Conservation (phyloP, 2,329 filamentous ascomycete species). For the Lasiodiplodia theobromae region DNA sequence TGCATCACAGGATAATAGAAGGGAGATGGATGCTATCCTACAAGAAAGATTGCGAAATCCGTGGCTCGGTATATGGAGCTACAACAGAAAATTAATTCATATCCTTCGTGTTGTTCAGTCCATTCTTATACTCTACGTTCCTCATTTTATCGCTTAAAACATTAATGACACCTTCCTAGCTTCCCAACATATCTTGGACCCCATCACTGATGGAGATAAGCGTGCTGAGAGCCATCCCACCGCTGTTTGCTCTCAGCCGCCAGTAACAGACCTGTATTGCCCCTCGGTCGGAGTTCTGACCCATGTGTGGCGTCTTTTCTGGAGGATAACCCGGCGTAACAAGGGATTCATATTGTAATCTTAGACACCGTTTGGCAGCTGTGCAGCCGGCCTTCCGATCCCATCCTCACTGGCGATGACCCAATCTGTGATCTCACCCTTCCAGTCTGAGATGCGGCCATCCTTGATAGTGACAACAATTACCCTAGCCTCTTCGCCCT, state of each 20-base stretch:
- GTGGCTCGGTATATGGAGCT: not conserved
- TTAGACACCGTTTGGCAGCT: constrained; percentile 25
- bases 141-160: not conserved
- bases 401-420: constrained; percentile 34
- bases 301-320: not conserved
- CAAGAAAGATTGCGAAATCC: not conserved
- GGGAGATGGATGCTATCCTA: not conserved
- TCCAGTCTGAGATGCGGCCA: constrained; percentile 92
- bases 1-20: not conserved
- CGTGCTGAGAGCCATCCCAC: not conserved
- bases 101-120: not conserved
- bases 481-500: constrained; percentile 83
- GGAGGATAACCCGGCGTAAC: not conserved
- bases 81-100: not conserved
- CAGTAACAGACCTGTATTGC: constrained; percentile 5
- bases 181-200: not conserved
- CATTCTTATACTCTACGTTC: not conserved
- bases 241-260: not conserved
- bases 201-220: not conserved
- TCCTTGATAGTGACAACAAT: constrained; percentile 85
- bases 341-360: not conserved
- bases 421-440: constrained; percentile 90
- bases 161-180: not conserved
- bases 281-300: not conserved
- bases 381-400: not conserved